Evolutionary conservation across 2,329 filamentous ascomycete genomes (phyloP).

Genomic region (Alternaria postmessia): DNA sequence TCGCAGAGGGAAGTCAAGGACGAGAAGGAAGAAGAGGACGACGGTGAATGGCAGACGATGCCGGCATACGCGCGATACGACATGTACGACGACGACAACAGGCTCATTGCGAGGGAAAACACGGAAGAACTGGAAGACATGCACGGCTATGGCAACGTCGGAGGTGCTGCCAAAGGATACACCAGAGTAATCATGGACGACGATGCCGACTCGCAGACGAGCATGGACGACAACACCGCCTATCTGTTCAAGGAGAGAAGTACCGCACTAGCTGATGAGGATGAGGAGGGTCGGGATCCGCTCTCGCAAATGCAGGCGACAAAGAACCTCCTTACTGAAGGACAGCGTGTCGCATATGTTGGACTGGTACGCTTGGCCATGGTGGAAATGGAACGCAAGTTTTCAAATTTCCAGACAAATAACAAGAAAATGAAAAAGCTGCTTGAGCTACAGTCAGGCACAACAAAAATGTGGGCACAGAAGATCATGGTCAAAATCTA

Average conservation of each 20-base stretch:
- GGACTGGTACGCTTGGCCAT: conserved; percentile 85
- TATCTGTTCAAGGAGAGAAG: conserved; percentile 87
- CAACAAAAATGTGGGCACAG: conserved; percentile 94
- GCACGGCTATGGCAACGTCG: conserved; percentile 77
- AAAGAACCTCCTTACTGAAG: conserved; percentile 93
- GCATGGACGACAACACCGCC: conserved; percentile 95
- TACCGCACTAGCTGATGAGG: conserved; percentile 70
- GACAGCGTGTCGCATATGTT: conserved; percentile 95
- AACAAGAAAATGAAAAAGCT: conserved; percentile 76
- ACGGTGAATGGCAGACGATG: conserved; percentile 93
- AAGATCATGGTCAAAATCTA: conserved; percentile 98
- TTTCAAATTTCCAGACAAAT: conserved; percentile 67
- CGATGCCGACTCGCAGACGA: conserved; percentile 90
- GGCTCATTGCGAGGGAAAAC: conserved; percentile 82
- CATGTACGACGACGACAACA: conserved; percentile 94
- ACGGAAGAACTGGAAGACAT: conserved; percentile 72
- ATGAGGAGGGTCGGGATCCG: conserved; percentile 80
- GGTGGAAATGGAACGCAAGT: conserved; percentile 75
- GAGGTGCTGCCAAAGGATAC: conserved; percentile 93
- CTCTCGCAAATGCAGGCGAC: conserved; percentile 93
- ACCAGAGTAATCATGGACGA: conserved; percentile 95
- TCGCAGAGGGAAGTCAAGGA: conserved; percentile 49
- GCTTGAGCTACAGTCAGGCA: conserved; percentile 73
- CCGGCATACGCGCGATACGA: conserved; percentile 91
- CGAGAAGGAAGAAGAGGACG: conserved; percentile 65